phyloP scores from a whole-genome alignment of 2,329 filamentous ascomycete species.

The Ophiostoma fasciatum region DNA sequence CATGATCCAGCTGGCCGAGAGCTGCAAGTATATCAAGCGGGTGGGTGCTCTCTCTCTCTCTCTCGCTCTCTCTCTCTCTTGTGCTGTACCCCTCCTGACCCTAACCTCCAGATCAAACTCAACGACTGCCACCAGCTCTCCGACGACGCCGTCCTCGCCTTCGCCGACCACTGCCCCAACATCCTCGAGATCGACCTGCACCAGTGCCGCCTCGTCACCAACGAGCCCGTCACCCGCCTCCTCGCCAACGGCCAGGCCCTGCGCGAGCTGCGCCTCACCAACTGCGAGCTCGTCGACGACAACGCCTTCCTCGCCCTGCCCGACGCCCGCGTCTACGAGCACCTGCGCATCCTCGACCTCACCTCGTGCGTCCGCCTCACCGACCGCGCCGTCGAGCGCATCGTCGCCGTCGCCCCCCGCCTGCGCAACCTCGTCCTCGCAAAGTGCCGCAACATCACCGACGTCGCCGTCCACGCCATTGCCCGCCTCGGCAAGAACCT shows the following conservation, averaged over 20 bases:
- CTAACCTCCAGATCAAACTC: slow-evolving; percentile 57
- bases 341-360: slow-evolving; percentile 82
- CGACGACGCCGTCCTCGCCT: slow-evolving; percentile 67
- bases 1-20: slow-evolving; percentile 64
- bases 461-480: slow-evolving; percentile 75
- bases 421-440: slow-evolving; percentile 86
- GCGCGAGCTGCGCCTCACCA: slow-evolving; percentile 78
- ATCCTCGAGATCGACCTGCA: slow-evolving; percentile 95
- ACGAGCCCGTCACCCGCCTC: slow-evolving; percentile 68
- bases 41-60: slow-evolving; percentile 29
- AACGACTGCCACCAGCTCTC: slow-evolving; percentile 82
- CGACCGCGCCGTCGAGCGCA: slow-evolving; percentile 76
- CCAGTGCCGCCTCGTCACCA: slow-evolving; percentile 67
- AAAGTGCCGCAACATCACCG: slow-evolving; percentile 88
- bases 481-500: slow-evolving; percentile 85
- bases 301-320: slow-evolving; percentile 74
- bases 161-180: slow-evolving; percentile 77
- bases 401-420: slow-evolving; percentile 72
- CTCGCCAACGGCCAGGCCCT: slow-evolving; percentile 65
- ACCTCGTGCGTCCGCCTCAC: slow-evolving; percentile 76
- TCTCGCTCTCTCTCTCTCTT: background rate
- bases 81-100: background rate
- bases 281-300: slow-evolving; percentile 75
- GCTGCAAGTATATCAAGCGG: slow-evolving; percentile 74
- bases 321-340: slow-evolving; percentile 56